These are phyloP conservation scores for Plasmodium gallinaceum DNA, from an alignment of 169 alveolate genomes.

Conservation along the genomic window DNA sequence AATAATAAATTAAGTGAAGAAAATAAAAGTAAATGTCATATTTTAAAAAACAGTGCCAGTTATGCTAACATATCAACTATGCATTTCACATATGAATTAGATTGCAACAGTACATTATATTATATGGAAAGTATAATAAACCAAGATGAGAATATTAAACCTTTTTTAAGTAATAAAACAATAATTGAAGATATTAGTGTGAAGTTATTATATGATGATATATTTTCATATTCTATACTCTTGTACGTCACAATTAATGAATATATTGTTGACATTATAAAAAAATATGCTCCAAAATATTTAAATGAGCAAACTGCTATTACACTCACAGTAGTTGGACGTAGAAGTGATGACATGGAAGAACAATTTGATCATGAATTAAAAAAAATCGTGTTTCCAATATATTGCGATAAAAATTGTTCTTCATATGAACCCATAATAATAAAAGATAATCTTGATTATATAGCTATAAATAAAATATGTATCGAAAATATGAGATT, in stretches of 20 bases:
- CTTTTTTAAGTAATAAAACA: conserved; percentile 20
- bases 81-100: conserved; percentile 63
- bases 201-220: conserved; percentile 22
- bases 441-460: conserved; percentile 45
- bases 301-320: conserved; percentile 12
- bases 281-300: conserved; percentile 10
- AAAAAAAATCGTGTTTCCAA: conserved; percentile 18
- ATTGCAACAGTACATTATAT: conserved; percentile 49
- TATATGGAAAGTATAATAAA: conserved; percentile 11
- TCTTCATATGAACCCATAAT: conserved; percentile 33
- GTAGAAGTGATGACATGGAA: conserved; percentile 17
- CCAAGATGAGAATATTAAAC: conserved; percentile 24
- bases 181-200: conserved; percentile 40
- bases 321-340: conserved; percentile 23
- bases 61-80: conserved; percentile 50
- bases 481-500: conserved; percentile 34
- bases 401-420: conserved; percentile 11
- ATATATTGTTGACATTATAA: neutral
- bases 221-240: conserved; percentile 27
- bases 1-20: conserved; percentile 11
- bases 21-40: conserved; percentile 15
- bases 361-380: conserved; percentile 1
- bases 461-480: conserved; percentile 42
- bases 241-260: conserved; percentile 14
- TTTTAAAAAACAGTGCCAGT: conserved; percentile 18